Base-by-base conservation (phyloP, 345 rosid genomes). In the Bruguiera parviflora region DNA sequence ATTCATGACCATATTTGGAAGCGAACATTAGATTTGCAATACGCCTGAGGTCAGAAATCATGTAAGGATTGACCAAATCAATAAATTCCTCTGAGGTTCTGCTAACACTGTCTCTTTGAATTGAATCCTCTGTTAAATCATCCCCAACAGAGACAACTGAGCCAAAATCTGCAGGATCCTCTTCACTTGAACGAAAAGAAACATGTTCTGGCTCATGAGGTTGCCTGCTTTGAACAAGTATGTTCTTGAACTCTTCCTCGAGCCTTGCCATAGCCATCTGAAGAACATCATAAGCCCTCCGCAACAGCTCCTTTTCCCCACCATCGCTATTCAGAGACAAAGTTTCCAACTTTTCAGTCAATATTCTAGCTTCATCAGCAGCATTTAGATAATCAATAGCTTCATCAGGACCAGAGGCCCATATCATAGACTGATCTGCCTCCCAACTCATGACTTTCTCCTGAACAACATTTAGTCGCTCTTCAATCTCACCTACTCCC, bases 261-360 rank as follows among this genome's bases (percentile, higher is more conserved):
- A 93, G 92, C 86, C 96, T 83, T 28, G 80, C 80, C 98, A 93
- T 93, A 5, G 92, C 92, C 10, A 77, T 82, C 70, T 91, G 97
- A 78, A 93, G 89, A 76, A 89, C 83, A 77, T 89, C 88, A 47
- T 88, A 87, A 59, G 92, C 90, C 78, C 82, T 89, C 37, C 82
- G 76, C 24, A 91, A 37, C 59, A 86, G 69, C 31, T 74, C 76
- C 66, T 69, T 84, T 71, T 83, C 83, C 10, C 43, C 79, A 29
- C 67, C 79, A 22, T 67, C 77, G 29, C 70, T 67, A n/a, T 62
- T 71, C 8, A 37, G 37, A 49, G 71, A 49, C 71, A 75, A 77
- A 59, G 69, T 68, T 63, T 88, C 96, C 39, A 93, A 77, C 71
- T 71, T 75, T 75, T 80, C 89, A 2, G 81, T 83, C 87, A 89